Base-by-base conservation (phyloP, 257 asterid genomes). In the Phtheirospermum japonicum region DNA sequence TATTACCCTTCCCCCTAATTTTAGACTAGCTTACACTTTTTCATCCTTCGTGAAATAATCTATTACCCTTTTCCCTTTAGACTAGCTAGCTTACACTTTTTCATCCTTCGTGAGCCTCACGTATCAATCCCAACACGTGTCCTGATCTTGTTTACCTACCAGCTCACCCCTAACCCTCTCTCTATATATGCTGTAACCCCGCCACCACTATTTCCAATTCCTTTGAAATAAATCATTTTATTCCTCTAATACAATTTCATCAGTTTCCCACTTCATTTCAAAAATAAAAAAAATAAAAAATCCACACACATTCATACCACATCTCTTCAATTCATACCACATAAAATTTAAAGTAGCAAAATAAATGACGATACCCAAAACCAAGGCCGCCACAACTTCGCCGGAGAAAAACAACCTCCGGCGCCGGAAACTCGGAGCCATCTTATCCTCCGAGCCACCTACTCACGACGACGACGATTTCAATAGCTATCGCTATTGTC, bases 401-500 rank as follows among this genome's bases (percentile, higher is more conserved):
- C 45, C 77, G 72, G 86, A 71, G 37, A 73, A 75, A 13, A 72
- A 36, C 31, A 60, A 32, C 31, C 12, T 39, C 65, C 77, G 73
- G 12, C 76, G 94, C 3, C 71, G 72, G 45, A 87, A 85, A 70
- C 32, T 85, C 2, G 82, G 76, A 0, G 71, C 79, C 55, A 65
- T 85, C 28, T 63, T 87, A 18, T 43, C 74, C 61, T 63, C 86
- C 34, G 84, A 82, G 12, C 76, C 68, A 13, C 4, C 69, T 18
- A 55, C 52, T 49, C 68, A 60, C 5, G 61, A 43, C 9, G 26
- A 13, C 63, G 73, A 52, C 65, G 76, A 57, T 0, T 43, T 55
- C 16, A 76, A 72, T 3, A 76, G 75, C n/a, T 66, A 17, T 52
- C 5, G 43, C 51, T 40, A 59, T 11, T 61, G 54, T n/a, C 39